These are phyloP conservation scores for Lichenothelia convexa DNA, from an alignment of 495 filamentous ascomycete species.

Conservation along the genomic window DNA sequence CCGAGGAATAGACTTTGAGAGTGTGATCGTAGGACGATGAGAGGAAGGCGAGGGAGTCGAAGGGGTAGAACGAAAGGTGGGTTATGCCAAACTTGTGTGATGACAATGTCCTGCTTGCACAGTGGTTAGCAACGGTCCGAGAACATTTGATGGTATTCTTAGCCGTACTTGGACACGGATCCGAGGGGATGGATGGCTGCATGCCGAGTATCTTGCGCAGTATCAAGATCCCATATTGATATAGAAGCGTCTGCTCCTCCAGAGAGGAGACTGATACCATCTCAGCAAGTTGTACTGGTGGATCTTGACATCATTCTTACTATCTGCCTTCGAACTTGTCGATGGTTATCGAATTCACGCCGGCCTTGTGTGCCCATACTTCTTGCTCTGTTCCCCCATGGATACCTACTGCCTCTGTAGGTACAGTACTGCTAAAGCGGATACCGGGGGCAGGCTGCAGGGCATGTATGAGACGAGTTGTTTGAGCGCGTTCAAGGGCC, in stretches of 20 bases:
- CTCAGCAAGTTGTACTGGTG: neutral
- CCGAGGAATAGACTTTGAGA: slow-evolving; percentile 59
- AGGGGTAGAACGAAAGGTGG: slow-evolving; percentile 73
- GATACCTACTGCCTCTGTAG: neutral
- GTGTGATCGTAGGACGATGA: slow-evolving; percentile 71
- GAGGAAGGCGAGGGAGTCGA: slow-evolving; percentile 62
- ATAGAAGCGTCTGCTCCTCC: slow-evolving; percentile 67
- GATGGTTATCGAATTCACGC: slow-evolving; percentile 56
- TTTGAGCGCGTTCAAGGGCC: slow-evolving; percentile 43
- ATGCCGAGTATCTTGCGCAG: slow-evolving; percentile 11
- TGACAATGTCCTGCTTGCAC: slow-evolving; percentile 15
- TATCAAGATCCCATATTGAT: slow-evolving; percentile 66
- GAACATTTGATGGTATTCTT: slow-evolving; percentile 8
- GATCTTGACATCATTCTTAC: slow-evolving; percentile 23
- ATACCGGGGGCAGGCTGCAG: slow-evolving; percentile 45
- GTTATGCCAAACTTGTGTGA: slow-evolving; percentile 67
- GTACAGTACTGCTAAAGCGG: slow-evolving; percentile 32
- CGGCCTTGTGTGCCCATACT: slow-evolving; percentile 45
- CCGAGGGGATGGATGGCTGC: slow-evolving; percentile 32
- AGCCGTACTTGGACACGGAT: slow-evolving; percentile 21
- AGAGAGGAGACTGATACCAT: slow-evolving; percentile 45
- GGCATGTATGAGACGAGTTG: slow-evolving; percentile 36
- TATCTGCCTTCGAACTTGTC: slow-evolving; percentile 63
- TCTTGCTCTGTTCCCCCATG: slow-evolving; percentile 9
- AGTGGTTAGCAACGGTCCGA: slow-evolving; percentile 3